Conservation (phyloP, 1,284 basidiomycete genomes). For the Pterulicium gracile region DNA sequence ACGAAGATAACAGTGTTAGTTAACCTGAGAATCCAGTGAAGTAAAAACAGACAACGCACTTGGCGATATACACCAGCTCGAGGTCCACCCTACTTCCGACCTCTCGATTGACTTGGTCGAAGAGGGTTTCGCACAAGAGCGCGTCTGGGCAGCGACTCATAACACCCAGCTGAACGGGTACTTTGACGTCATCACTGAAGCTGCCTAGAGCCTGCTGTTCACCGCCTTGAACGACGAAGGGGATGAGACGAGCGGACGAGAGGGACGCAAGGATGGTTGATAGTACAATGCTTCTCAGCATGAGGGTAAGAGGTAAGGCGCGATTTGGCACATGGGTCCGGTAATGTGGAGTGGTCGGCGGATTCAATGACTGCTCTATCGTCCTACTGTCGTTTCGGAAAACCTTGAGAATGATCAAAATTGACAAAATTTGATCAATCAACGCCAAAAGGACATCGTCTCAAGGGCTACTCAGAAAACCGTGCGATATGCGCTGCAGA, state of each 20-base stretch:
- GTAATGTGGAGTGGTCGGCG: too few species aligned
- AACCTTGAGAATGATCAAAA: too few species aligned
- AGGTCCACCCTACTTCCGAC: conserved; percentile 62
- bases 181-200: conserved; percentile 9
- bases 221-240: conserved; percentile 23
- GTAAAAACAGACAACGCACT: conserved; percentile 36
- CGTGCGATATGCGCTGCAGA: too few species aligned
- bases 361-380: too few species aligned
- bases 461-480: too few species aligned
- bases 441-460: too few species aligned
- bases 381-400: too few species aligned
- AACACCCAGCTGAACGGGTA: conserved; percentile 49
- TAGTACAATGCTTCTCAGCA: too few species aligned
- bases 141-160: conserved; percentile 78
- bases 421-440: too few species aligned
- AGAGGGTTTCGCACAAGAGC: conserved; percentile 65
- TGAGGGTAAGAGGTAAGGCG: too few species aligned
- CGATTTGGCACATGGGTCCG: too few species aligned
- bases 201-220: conserved; percentile 39
- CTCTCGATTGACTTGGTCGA: conserved; percentile 58
- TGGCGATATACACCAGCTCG: conserved; percentile 61
- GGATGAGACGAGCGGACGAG: conserved; percentile 12
- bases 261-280: conserved; percentile 12
- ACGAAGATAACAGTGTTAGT: conserved; percentile 5
- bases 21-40: neutral